A percentile compares a stretch with the other conserved stretches of the same genome.
Conservation (phyloP, 495 filamentous ascomycete genomes). For the Daldinia vernicosa region DNA sequence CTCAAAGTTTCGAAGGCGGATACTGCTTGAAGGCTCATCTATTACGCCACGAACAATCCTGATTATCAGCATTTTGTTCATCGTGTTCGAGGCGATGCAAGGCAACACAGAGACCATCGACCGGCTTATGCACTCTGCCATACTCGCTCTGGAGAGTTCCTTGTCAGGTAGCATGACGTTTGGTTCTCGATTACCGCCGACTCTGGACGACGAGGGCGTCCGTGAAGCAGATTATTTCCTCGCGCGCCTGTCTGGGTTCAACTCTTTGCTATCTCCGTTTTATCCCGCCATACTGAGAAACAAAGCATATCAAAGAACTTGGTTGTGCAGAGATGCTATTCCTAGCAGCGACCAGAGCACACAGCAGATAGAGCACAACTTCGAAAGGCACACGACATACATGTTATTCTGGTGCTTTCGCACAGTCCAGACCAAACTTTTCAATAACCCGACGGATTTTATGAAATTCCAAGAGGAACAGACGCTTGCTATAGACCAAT, state of each 20-base stretch:
- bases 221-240: constrained; percentile 29
- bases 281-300: constrained; percentile 12
- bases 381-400: constrained; percentile 27
- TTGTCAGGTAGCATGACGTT: background rate
- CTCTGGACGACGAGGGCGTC: constrained; percentile 28
- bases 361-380: constrained; percentile 5
- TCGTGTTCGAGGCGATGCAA: constrained; percentile 35
- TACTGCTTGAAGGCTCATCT: constrained; percentile 13
- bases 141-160: constrained; percentile 15
- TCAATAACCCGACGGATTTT: background rate
- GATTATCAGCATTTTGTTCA: constrained; percentile 28
- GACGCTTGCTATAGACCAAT: background rate
- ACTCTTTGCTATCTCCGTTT: constrained; percentile 18
- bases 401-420: constrained; percentile 25
- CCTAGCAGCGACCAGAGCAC: constrained; percentile 1
- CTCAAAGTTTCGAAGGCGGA: constrained; percentile 24
- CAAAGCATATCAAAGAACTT: constrained; percentile 1
- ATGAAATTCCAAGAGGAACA: constrained; percentile 17
- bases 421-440: background rate
- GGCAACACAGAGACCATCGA: constrained; percentile 32
- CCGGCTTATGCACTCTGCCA: constrained; percentile 14
- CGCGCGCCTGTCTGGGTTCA: constrained; percentile 23
- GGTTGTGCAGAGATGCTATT: background rate
- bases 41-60: constrained; percentile 25
- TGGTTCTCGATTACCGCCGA: background rate